These are phyloP conservation scores for Gossypium davidsonii DNA, from an alignment of 441 rosid genomes.

Conservation along the genomic window DNA sequence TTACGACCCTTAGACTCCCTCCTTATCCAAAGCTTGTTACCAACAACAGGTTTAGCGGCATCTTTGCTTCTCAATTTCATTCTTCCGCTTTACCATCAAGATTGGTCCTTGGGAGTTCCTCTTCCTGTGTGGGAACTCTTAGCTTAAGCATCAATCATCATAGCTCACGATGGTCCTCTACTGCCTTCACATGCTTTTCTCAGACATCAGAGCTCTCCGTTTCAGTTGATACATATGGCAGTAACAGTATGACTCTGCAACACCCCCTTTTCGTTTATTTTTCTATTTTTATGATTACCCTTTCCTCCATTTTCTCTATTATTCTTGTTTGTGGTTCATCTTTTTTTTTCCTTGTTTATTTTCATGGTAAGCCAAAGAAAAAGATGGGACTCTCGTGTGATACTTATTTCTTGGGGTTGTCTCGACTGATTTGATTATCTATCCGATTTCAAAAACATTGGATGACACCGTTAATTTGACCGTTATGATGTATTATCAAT, in stretches of 20 bases:
- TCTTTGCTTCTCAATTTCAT: not conserved
- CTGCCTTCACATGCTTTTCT: constrained; percentile 23
- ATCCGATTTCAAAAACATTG: too few species aligned
- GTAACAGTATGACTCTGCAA: not conserved
- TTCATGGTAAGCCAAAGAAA: not conserved
- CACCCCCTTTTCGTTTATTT: not conserved
- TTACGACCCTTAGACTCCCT: not conserved
- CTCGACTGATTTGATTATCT: too few species aligned
- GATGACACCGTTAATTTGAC: too few species aligned
- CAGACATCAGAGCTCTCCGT: constrained; percentile 23
- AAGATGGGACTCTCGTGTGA: too few species aligned
- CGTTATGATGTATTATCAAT: too few species aligned
- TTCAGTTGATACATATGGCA: constrained; percentile 15
- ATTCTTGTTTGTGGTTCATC: not conserved
- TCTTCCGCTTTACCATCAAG: constrained; percentile 20
- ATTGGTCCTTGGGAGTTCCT: not conserved
- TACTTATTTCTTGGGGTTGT: too few species aligned
- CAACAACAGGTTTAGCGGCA: not conserved
- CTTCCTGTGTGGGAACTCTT: constrained; percentile 17
- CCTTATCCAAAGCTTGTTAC: not conserved
- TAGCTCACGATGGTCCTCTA: constrained; percentile 5
- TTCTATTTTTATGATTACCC: not conserved
- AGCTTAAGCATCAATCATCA: constrained; percentile 8
- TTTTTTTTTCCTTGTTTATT: not conserved
- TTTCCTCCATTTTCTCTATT: not conserved